phyloP scores from a whole-genome alignment of 2,329 filamentous ascomycete species.

The Arachnopeziza araneosa region DNA sequence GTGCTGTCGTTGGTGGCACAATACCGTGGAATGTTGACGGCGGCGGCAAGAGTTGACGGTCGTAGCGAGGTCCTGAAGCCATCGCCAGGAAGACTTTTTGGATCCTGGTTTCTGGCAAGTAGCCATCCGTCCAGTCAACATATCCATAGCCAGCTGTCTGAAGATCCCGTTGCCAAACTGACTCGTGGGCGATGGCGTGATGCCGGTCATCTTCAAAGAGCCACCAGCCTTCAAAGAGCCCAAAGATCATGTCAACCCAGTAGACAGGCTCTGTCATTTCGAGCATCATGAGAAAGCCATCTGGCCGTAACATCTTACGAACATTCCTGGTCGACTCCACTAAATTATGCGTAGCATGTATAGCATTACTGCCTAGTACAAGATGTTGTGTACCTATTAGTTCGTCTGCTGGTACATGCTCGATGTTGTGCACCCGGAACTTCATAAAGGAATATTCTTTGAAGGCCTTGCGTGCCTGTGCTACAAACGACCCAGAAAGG shows the following conservation, averaged over 20 bases:
- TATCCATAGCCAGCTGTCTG: constrained; percentile 6
- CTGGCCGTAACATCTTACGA: constrained; percentile 9
- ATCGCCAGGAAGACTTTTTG: constrained; percentile 6
- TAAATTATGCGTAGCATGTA: constrained; percentile 18
- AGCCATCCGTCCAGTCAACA: constrained; percentile 13
- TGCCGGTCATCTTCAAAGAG: constrained; percentile 20
- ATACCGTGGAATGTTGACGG: too few species aligned
- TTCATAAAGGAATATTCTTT: constrained; percentile 6
- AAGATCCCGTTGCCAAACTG: constrained; percentile 11
- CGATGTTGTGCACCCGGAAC: constrained; percentile 11
- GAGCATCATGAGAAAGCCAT: constrained; percentile 19
- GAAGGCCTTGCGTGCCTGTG: constrained; percentile 17
- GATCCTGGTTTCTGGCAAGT: constrained; percentile 10
- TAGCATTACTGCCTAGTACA: constrained; percentile 19
- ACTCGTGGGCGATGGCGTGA: constrained; percentile 13
- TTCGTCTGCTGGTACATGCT: constrained; percentile 10
- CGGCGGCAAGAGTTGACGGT: neutral
- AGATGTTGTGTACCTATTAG: constrained; percentile 14
- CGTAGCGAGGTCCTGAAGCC: neutral
- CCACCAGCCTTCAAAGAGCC: constrained; percentile 29
- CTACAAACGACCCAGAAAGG: constrained; percentile 31
- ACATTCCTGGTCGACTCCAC: constrained; percentile 8
- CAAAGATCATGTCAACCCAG: constrained; percentile 25
- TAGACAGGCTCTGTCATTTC: constrained; percentile 20
- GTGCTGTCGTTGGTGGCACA: too few species aligned